These are phyloP conservation scores for Polyporus tsugae DNA, from an alignment of 1,284 basidiomycete genomes.

Conservation along the genomic window DNA sequence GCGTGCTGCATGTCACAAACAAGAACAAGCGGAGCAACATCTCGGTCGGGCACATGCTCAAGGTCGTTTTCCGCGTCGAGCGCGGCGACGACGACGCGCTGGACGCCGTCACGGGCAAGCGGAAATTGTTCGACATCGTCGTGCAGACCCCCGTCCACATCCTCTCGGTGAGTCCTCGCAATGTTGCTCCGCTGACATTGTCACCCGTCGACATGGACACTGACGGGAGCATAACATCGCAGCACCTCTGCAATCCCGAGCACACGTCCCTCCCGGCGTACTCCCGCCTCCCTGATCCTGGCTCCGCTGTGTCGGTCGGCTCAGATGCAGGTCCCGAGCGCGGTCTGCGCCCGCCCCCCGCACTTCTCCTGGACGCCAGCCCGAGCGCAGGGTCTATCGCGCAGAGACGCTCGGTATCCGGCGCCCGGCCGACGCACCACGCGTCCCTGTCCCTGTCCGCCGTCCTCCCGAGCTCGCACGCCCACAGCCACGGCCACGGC, in stretches of 20 bases:
- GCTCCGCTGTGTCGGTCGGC: background rate
- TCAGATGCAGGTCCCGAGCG: background rate
- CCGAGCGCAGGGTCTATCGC: conserved; percentile 1
- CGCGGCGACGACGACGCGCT: conserved; percentile 73
- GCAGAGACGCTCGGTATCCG: background rate
- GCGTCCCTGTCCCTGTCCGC: background rate
- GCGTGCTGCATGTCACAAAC: conserved; percentile 79
- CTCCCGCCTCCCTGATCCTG: conserved; percentile 42
- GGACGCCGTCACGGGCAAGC: conserved; percentile 73
- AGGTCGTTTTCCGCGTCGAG: conserved; percentile 88
- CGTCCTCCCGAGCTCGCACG: too few species aligned
- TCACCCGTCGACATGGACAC: background rate
- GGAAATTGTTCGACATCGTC: conserved; percentile 91
- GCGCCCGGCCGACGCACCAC: background rate
- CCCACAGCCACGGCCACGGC: too few species aligned
- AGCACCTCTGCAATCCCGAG: conserved; percentile 85
- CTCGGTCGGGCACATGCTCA: conserved; percentile 80
- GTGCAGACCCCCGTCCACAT: conserved; percentile 86
- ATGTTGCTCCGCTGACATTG: conserved; percentile 26
- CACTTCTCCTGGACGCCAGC: conserved; percentile 1
- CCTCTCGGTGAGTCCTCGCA: conserved; percentile 68
- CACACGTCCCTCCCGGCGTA: conserved; percentile 82
- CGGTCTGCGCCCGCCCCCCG: conserved; percentile 13
- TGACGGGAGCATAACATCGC: background rate
- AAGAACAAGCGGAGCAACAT: conserved; percentile 87